These are phyloP conservation scores for Sindora glabra DNA, from an alignment of 306 rosid species.

Conservation along the genomic window DNA sequence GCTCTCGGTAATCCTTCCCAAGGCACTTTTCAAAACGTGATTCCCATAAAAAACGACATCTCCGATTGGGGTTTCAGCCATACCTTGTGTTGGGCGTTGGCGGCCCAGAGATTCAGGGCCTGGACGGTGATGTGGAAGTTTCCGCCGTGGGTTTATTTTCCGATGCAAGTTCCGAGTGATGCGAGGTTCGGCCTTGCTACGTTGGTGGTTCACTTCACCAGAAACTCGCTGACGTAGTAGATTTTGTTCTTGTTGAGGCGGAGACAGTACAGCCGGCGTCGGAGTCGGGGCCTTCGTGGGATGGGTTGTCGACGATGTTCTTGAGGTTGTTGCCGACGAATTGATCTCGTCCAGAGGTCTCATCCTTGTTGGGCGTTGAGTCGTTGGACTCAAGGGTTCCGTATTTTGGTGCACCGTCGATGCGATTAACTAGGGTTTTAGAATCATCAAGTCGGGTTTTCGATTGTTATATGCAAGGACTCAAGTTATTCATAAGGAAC, in stretches of 20 bases:
- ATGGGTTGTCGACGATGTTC: constrained; percentile 76
- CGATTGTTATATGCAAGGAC: too few species aligned
- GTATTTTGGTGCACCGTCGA: too few species aligned
- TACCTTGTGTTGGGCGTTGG: constrained; percentile 85
- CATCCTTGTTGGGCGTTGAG: too few species aligned
- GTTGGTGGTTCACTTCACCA: constrained; percentile 85
- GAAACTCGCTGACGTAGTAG: constrained; percentile 68
- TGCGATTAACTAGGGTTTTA: too few species aligned
- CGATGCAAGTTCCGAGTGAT: constrained; percentile 78
- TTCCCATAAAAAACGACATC: constrained; percentile 83
- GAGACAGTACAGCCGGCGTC: constrained; percentile 80
- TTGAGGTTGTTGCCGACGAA: constrained; percentile 83
- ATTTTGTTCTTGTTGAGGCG: constrained; percentile 81
- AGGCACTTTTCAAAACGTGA: constrained; percentile 76
- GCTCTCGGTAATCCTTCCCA: constrained; percentile 80
- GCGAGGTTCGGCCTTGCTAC: constrained; percentile 53
- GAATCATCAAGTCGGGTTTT: too few species aligned
- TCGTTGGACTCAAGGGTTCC: too few species aligned
- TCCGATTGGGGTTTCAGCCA: constrained; percentile 89
- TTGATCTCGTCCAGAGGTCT: constrained; percentile 72
- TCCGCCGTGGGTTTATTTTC: constrained; percentile 82
- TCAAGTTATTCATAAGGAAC: too few species aligned
- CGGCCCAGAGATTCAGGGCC: constrained; percentile 44
- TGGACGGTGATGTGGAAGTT: constrained; percentile 76
- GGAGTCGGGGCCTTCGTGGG: constrained; percentile 76